Base-by-base conservation (phyloP, 169 alveolate species). In the Cryptosporidium xiaoi region DNA sequence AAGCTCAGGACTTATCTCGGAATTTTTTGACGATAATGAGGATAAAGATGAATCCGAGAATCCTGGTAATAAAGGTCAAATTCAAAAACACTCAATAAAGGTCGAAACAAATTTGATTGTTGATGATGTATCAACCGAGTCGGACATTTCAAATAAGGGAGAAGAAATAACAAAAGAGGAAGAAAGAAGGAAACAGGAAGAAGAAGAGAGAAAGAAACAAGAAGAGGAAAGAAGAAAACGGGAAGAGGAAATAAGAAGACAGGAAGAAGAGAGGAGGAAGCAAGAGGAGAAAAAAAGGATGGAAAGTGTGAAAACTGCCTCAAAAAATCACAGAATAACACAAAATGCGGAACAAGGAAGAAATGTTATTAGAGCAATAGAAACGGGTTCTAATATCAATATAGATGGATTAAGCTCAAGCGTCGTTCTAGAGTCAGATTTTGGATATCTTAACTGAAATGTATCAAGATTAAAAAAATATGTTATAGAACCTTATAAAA, bases 351-450 rank as follows among this genome's bases (percentile, higher is more conserved):
- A 20, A 62, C 58, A 24, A 46, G 1, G 56, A 20, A 10, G 33
- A 29, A 77, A 77, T 27, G 5, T 40, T 33, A 34, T 77, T 24
- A 33, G 0, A 16, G 40, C 77, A 24, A 33, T 62, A 15, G 36
- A 60, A 60, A 5, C 50, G 5, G 87, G 64, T 13, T 15, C 3
- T 12, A 40, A 1, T 1, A 5, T 24, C 31, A 31, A 77, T 15
- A 24, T 77, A 7, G 87, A 77, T 18, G 71, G 71, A 10, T 36
- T 77, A 18, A 77, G 87, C 24, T 56, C 77, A 7, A 77, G 87
- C 6, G n/a, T 77, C 13, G 87, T 77, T 3, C 31, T 56, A 31
- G 87, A 77, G 36, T 33, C 44, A 0, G 71, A 56, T 16, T 24
- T 77, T 33, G 29, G 65, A 5, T 4, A 6, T 20, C 13, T 77